Evolutionary conservation across 805 yeast species (phyloP).

Genomic region (Ogataea philodendri): DNA sequence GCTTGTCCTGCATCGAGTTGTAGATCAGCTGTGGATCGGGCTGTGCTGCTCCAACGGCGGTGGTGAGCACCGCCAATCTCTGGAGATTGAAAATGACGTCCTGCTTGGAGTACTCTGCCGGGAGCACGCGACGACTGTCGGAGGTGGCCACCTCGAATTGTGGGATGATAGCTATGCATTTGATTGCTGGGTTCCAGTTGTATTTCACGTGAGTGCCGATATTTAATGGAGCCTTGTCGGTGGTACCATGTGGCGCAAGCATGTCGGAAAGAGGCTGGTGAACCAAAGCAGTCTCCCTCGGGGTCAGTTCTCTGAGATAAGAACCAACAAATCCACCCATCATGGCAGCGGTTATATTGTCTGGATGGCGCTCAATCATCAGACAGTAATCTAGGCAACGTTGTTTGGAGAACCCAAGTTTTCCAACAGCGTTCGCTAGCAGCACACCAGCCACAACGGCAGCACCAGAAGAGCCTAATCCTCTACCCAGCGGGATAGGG

Average conservation of each 20-base stretch:
- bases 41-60: constrained; percentile 76
- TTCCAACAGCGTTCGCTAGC: constrained; percentile 82
- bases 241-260: constrained; percentile 71
- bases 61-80: constrained; percentile 86
- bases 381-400: constrained; percentile 91
- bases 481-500: constrained; percentile 96
- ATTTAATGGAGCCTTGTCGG: constrained; percentile 68
- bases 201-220: constrained; percentile 90
- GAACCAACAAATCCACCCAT: constrained; percentile 99
- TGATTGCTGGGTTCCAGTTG: constrained; percentile 75
- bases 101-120: constrained; percentile 67
- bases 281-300: constrained; percentile 67
- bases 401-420: constrained; percentile 66
- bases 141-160: constrained; percentile 94
- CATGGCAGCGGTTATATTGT: constrained; percentile 98
- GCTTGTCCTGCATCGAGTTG: constrained; percentile 93
- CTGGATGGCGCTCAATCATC: constrained; percentile 98
- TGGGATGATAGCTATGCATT: constrained; percentile 90
- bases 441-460: constrained; percentile 97
- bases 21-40: constrained; percentile 83
- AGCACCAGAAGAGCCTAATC: constrained; percentile 96
- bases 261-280: constrained; percentile 85
- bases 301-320: constrained; percentile 75
- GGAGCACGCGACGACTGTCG: constrained; percentile 84
- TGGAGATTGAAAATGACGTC: constrained; percentile 93